Base-by-base conservation (phyloP, 768 basidiomycete genomes). In the Pseudohyphozyma bogoriensis region DNA sequence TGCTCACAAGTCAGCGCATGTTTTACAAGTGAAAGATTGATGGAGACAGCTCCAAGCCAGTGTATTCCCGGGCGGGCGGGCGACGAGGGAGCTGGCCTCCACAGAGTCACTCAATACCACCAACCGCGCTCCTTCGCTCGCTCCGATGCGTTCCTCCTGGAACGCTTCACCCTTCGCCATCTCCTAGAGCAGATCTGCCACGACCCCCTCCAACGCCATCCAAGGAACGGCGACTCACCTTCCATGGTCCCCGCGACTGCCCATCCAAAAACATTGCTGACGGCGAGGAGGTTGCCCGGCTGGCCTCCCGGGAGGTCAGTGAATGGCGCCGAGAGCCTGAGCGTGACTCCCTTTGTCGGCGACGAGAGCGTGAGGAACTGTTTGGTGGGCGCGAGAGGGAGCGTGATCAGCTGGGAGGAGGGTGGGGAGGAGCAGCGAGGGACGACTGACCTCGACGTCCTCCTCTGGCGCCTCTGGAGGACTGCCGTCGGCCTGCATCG, bases 191-290 rank as follows among this genome's bases (percentile, higher is more conserved):
- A 10, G 18, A 18, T 18, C 18, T 18, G 37, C 37, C 11, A 37
- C 11, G 11, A 37, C 18, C 11, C 45, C 4, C 56, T 20, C 46
- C 26, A 11, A 2, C 24, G 16, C 24, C 16, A 33, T 32, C 13
- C 47, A 18, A 29, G 29, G 6, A 11, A 16, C 28, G 15, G 28
- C 3, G 26, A 55, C 55, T 55, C 7, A 62, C 60, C 53, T 32
- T 44, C 10, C 20, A 42, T 54, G 20, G 15, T n/a, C 3, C 31
- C 65, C 0, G 46, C 63, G 20, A 62, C 58, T 5, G 39, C 51
- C 51, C 58, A 65, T 0, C 66, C 68, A 29, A 59, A 68, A 7
- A 45, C n/a, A 46, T 66, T 69, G 32, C 51, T 54, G 36, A 67
- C 44, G 8, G 61, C 55, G 20, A 70, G 51, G 13, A 51, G 22